Evolutionary conservation across 306 rosid species (phyloP).

Genomic region (Begonia peltatifolia): DNA sequence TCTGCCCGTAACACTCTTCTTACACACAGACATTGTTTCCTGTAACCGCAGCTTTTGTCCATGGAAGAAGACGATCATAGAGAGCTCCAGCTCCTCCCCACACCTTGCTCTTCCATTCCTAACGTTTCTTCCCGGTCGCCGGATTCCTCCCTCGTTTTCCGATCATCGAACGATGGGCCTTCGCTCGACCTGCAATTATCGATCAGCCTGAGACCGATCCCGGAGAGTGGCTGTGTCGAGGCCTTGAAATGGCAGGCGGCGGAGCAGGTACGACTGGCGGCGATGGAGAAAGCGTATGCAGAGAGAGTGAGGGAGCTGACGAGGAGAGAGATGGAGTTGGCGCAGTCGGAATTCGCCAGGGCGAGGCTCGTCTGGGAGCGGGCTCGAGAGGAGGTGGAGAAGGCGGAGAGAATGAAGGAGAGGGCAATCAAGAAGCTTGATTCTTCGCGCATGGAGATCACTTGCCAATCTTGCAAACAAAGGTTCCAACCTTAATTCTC

Average conservation of each 20-base stretch:
- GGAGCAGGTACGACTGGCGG: slow-evolving; percentile 84
- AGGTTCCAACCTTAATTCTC: slow-evolving; percentile 52
- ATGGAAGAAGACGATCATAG: slow-evolving; percentile 66
- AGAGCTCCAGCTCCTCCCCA: slow-evolving; percentile 77
- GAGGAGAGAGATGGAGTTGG: slow-evolving; percentile 86
- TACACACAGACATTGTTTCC: not conserved
- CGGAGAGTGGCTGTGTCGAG: slow-evolving; percentile 32
- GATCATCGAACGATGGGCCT: slow-evolving; percentile 28
- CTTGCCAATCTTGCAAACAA: slow-evolving; percentile 91
- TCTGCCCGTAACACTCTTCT: slow-evolving; percentile 4
- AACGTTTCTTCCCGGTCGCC: slow-evolving; percentile 19
- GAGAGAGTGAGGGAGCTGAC: slow-evolving; percentile 80
- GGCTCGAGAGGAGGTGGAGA: slow-evolving; percentile 72
- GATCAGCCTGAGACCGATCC: slow-evolving; percentile 47
- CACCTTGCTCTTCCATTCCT: slow-evolving; percentile 21
- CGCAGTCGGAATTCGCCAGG: slow-evolving; percentile 75
- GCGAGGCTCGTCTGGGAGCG: slow-evolving; percentile 96
- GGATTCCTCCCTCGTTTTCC: slow-evolving; percentile 34
- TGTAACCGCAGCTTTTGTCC: slow-evolving; percentile 2
- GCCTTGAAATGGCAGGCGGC: slow-evolving; percentile 87
- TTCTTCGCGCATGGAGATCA: slow-evolving; percentile 90
- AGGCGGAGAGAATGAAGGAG: slow-evolving; percentile 70
- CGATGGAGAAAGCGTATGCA: slow-evolving; percentile 90
- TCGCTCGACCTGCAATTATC: slow-evolving; percentile 76
- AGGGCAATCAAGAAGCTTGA: slow-evolving; percentile 47